Conservation (phyloP, 495 filamentous ascomycete species). For the Penicillium ochrochloron region DNA sequence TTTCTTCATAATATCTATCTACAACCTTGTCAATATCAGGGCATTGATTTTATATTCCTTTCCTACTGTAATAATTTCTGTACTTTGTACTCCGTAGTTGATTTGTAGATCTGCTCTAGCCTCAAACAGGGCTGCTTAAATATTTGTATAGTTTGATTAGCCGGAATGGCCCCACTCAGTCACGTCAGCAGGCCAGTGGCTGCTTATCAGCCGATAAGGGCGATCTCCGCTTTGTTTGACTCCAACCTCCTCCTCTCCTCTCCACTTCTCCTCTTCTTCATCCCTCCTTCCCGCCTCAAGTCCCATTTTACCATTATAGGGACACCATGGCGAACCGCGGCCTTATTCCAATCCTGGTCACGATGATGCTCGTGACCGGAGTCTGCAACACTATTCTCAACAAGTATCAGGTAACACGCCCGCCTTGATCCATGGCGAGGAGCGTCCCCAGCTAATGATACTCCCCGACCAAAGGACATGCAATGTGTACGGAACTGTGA, state of each 20-base stretch:
- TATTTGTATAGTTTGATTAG: neutral
- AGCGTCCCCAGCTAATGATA: constrained; percentile 9
- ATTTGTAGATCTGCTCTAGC: neutral
- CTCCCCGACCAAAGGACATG: constrained; percentile 67
- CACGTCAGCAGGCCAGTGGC: constrained; percentile 24
- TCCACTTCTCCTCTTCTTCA: constrained; percentile 6
- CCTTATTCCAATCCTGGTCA: constrained; percentile 79
- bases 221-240: constrained; percentile 27
- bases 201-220: constrained; percentile 19
- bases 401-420: constrained; percentile 80
- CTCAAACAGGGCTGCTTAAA: too few species aligned
- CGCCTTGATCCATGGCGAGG: constrained; percentile 11
- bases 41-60: neutral
- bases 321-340: constrained; percentile 60
- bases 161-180: constrained; percentile 15
- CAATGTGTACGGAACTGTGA: constrained; percentile 94
- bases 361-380: constrained; percentile 89
- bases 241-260: constrained; percentile 10
- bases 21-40: constrained; percentile 12
- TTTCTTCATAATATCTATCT: constrained; percentile 14
- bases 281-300: constrained; percentile 11
- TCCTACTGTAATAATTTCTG: too few species aligned
- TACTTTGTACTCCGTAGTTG: neutral
- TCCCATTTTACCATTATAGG: neutral
- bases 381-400: constrained; percentile 97